Evolutionary conservation across 2,329 filamentous ascomycete species (phyloP), one percentile per base, ranked within the genome.

Genomic region (Sordariomycetes sp.): DNA sequence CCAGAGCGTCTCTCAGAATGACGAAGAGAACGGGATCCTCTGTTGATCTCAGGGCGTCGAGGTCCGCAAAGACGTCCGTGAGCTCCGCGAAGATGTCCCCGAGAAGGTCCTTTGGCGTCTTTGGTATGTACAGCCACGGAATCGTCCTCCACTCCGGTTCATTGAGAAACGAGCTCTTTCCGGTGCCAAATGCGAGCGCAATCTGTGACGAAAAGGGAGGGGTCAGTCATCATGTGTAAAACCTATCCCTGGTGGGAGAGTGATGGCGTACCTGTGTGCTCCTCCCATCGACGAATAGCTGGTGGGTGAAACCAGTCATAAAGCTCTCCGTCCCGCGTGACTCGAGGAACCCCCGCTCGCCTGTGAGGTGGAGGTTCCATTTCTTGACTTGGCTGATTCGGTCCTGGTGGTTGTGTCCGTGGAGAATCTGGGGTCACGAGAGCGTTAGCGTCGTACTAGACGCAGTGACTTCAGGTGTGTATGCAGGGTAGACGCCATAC

Each of bases 61-160:
- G 39, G 15, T 62, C 61, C 36, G 63, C 61, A 0, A 65, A 55
- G 2, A 65, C 53, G 2, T 57, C 62, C 0, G 64, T 62, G 4
- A 65, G 59, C 12, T 67, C 65, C 10, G 63, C 63, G 3, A 68
- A 57, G 2, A 67, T 60, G n/a, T 66, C 67, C 3, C 62, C 57
- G 6, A 68, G 55, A 10, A 64, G 57, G 28, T 69, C 66, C 22
- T 62, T 63, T 5, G 60, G 53, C 10, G 63, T 59, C 24, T 66
- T 68, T 0, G 65, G 62, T 5, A 60, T 59, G 7, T 59, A 55
- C 52, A 60, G 59, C 66, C 66, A 69, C 0, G 67, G 67, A 13
- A 66, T 55, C 6, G 59, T 66, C 35, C 64, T 65, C 67, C 67
- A 69, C 35, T 64, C 63, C 0, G 61, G 62, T 1, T 59, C 60